Evolutionary conservation across 257 asterid species (phyloP), one percentile per base, ranked within the genome.

Genomic region (Ballota nigra): DNA sequence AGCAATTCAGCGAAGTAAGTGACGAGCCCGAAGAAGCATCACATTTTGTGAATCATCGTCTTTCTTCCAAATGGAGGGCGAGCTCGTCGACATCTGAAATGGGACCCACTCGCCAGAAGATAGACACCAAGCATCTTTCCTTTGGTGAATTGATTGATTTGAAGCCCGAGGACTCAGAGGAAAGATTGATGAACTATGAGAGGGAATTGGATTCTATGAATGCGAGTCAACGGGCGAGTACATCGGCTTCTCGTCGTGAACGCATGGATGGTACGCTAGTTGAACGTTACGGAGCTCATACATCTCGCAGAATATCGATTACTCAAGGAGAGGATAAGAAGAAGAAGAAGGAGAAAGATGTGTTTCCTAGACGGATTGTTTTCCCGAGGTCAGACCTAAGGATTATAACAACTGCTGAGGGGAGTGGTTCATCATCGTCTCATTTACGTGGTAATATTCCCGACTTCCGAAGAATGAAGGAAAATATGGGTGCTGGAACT

Each of bases 181-280:
- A 77, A 45, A 75, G 69, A 43, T 68, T 75, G 64, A 68, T 72
- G 73, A 78, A 82, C 69, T 81, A 55, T 78, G 73, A 60, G 26
- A 80, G 71, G 77, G 69, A 81, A 69, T 83, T 78, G 6, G 76
- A 80, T 67, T 34, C 80, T 12, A 36, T 7, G 3, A 36, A 36
- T 13, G 61, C 71, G 61, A 10, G 12, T 47, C 55, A n/a, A 47
- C 22, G 0, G 16, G 55, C 55, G 5, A 47, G 55, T 47, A n/a
- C 55, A 22, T 53, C 60, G 15, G 56, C 40, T 20, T 79, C 71
- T 76, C 80, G 34, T 66, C 78, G 49, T 56, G 78, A 75, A 62
- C 83, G 83, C 6, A 69, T 59, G 74, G 92, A 87, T 70, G 86
- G 81, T 75, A 86, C 81, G 76, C 78, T 86, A 31, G 84, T 84